A percentile compares a stretch with the other conserved stretches of the same genome.
Conservation (phyloP, 345 rosid genomes). For the Dovyalis caffra region DNA sequence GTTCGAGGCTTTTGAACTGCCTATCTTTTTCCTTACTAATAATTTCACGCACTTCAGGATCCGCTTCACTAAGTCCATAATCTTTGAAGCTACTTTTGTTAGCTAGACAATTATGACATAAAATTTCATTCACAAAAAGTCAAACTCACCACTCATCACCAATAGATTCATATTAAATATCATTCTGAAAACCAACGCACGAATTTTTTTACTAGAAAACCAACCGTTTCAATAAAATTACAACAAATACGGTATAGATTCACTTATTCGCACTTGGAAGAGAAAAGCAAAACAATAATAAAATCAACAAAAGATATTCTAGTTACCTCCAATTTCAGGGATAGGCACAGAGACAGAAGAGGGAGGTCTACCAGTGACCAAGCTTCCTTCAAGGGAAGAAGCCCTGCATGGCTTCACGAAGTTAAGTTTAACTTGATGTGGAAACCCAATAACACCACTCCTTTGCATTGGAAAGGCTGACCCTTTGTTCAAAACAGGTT, state of each 20-base stretch:
- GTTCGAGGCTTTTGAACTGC: conserved; percentile 90
- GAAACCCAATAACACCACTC: conserved; percentile 31
- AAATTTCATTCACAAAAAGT: conserved; percentile 1
- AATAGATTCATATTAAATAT: no score
- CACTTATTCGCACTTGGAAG: neutral
- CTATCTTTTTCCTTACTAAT: conserved; percentile 74
- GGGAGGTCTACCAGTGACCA: conserved; percentile 47
- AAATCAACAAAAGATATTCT: neutral
- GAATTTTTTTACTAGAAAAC: no score
- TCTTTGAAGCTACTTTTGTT: conserved; percentile 45
- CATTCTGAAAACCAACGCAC: no score
- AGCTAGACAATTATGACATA: conserved; percentile 35
- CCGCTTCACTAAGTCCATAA: conserved; percentile 58
- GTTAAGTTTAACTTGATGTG: conserved; percentile 43
- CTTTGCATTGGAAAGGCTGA: conserved; percentile 30
- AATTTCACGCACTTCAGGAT: conserved; percentile 68
- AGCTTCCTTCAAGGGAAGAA: conserved; percentile 44
- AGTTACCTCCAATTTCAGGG: conserved; percentile 51
- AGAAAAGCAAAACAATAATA: neutral
- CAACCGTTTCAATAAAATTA: neutral
- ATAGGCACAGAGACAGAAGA: conserved; percentile 53
- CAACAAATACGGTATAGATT: neutral
- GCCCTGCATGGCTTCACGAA: conserved; percentile 39
- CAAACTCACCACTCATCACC: neutral
- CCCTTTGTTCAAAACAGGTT: conserved; percentile 42